Percentiles rank a stretch among this genome's conserved stretches.
These are phyloP conservation scores for Cubamyces lactineus DNA, from an alignment of 768 basidiomycete genomes.

Conservation along the genomic window DNA sequence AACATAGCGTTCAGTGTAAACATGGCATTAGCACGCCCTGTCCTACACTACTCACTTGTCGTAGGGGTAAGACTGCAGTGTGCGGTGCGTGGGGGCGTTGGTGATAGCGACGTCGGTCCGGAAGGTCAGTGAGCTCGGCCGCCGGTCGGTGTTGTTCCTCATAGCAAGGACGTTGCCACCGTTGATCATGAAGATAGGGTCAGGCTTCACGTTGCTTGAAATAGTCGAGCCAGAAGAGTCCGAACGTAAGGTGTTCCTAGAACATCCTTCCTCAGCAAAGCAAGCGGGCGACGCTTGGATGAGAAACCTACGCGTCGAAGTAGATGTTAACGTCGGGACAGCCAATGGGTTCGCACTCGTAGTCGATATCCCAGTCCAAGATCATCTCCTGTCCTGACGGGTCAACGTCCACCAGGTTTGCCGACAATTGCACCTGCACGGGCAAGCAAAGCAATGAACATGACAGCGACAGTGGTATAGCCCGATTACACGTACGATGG, in stretches of 20 bases:
- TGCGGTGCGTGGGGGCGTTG: conserved; percentile 16
- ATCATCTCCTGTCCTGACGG: conserved; percentile 17
- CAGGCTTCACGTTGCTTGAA: conserved; percentile 8
- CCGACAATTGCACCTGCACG: conserved; percentile 18
- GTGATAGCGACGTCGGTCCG: conserved; percentile 21
- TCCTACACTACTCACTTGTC: conserved; percentile 17
- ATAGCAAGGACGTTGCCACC: conserved; percentile 11
- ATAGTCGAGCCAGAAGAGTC: neutral
- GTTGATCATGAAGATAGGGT: conserved; percentile 21
- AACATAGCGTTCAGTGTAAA: no score
- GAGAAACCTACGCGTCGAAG: conserved; percentile 21
- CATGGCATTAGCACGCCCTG: no score
- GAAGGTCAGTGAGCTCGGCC: conserved; percentile 16
- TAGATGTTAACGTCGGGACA: conserved; percentile 24
- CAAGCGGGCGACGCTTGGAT: no score
- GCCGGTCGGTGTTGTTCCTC: conserved; percentile 13
- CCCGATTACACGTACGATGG: conserved; percentile 1
- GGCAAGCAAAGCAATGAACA: no score
- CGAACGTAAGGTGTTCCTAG: conserved; percentile 19
- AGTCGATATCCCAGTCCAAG: conserved; percentile 19
- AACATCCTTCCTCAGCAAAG: no score
- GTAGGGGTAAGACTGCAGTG: conserved; percentile 23
- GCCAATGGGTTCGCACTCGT: conserved; percentile 7
- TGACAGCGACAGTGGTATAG: no score
- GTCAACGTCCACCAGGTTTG: conserved; percentile 22